Evolutionary conservation across 2,329 filamentous ascomycete species (phyloP).

Genomic region (Pseudogymnoascus sp.): DNA sequence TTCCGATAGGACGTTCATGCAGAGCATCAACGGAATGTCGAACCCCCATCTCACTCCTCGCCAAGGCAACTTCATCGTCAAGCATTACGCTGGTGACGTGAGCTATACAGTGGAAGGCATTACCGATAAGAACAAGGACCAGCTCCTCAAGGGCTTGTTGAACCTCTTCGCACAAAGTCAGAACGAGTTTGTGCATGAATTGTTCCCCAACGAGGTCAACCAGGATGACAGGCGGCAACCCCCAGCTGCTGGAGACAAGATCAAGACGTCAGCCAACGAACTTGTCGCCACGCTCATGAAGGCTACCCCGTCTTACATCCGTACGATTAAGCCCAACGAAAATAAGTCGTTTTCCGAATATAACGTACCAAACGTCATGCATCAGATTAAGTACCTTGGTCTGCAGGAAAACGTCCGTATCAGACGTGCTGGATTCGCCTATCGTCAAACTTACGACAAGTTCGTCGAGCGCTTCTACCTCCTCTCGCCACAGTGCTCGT

Average conservation of each 20-base stretch:
- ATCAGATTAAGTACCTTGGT: constrained; percentile 98
- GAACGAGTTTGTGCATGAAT: constrained; percentile 75
- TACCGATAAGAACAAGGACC: constrained; percentile 99
- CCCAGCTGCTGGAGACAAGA: constrained; percentile 92
- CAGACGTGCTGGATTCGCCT: constrained; percentile 90
- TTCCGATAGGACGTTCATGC: constrained; percentile 92
- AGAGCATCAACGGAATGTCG: constrained; percentile 80
- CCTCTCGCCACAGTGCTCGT: constrained; percentile 86
- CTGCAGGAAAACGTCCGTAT: constrained; percentile 99
- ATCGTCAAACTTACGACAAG: constrained; percentile 94
- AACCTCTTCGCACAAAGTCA: constrained; percentile 76
- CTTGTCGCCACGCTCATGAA: constrained; percentile 95
- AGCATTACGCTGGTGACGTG: constrained; percentile 97
- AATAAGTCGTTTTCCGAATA: constrained; percentile 95
- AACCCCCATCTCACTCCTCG: constrained; percentile 87
- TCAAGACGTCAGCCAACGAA: constrained; percentile 88
- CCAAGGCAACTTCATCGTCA: constrained; percentile 95
- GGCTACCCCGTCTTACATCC: constrained; percentile 93
- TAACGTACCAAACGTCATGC: constrained; percentile 82
- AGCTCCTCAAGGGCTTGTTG: constrained; percentile 85
- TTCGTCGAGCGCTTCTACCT: constrained; percentile 97
- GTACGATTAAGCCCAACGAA: constrained; percentile 98
- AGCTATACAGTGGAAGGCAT: constrained; percentile 91
- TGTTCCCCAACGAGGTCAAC: constrained; percentile 91
- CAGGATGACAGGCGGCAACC: constrained; percentile 92